Evolutionary conservation across 441 rosid species (phyloP).

Genomic region (Erodium texanum): DNA sequence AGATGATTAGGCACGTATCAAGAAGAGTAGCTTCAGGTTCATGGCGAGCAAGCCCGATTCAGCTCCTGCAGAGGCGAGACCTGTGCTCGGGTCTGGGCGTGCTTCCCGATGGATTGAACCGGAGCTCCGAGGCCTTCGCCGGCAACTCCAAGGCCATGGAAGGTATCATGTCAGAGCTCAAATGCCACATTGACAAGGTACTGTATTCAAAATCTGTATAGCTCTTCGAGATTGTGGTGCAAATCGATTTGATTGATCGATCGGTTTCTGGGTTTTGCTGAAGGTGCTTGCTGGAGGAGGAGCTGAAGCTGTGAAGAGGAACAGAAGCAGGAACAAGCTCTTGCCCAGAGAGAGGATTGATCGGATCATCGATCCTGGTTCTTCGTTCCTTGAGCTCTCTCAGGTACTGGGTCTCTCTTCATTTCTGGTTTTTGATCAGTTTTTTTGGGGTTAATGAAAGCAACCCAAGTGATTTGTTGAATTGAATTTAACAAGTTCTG

Average conservation of each 20-base stretch:
- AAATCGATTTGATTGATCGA: not conserved
- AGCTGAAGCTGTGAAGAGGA: constrained; percentile 4
- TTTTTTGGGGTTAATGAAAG: too few species aligned
- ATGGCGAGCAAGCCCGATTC: not conserved
- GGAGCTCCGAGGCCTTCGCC: constrained; percentile 6
- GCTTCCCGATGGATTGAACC: constrained; percentile 1
- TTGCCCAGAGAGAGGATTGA: constrained; percentile 30
- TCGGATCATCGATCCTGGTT: constrained; percentile 30
- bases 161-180: not conserved
- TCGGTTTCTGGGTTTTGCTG: constrained; percentile 1
- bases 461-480: too few species aligned
- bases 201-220: not conserved
- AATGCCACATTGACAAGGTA: constrained; percentile 3
- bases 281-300: constrained; percentile 18
- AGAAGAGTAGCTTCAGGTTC: constrained; percentile 1
- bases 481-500: too few species aligned
- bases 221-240: not conserved
- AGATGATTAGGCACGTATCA: not conserved
- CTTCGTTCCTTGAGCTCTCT: constrained; percentile 91
- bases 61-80: constrained; percentile 1
- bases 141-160: constrained; percentile 6
- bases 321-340: constrained; percentile 55
- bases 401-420: constrained; percentile 41
- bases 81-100: not conserved
- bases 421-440: not conserved